Evolutionary conservation across 2,329 filamentous ascomycete genomes (phyloP).

Genomic region (Stachybotrys echinatus): DNA sequence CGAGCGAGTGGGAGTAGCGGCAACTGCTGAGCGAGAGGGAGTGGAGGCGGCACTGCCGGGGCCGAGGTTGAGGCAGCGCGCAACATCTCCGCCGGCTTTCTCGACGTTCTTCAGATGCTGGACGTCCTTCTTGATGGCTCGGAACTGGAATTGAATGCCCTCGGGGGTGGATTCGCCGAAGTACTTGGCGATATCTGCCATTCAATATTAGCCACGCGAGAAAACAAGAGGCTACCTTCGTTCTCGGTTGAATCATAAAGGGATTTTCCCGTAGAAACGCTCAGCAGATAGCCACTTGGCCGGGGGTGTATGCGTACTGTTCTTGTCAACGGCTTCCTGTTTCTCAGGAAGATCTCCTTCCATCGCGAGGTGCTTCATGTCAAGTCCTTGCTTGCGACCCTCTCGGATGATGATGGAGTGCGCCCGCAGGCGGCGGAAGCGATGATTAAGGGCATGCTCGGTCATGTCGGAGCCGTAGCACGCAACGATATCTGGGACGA

Average conservation of each 20-base stretch:
- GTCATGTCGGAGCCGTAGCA: slow-evolving; percentile 47
- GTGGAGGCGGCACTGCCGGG: slow-evolving; percentile 19
- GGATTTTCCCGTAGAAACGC: background rate
- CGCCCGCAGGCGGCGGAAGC: slow-evolving; percentile 41
- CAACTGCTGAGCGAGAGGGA: slow-evolving; percentile 17
- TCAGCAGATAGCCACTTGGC: slow-evolving; percentile 1
- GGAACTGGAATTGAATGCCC: slow-evolving; percentile 58
- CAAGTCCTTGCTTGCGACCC: slow-evolving; percentile 27
- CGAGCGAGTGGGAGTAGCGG: slow-evolving; percentile 9
- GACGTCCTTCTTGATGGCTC: slow-evolving; percentile 48
- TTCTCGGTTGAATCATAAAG: background rate
- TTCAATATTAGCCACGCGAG: slow-evolving; percentile 5
- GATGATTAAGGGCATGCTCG: slow-evolving; percentile 42
- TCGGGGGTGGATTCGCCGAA: slow-evolving; percentile 54
- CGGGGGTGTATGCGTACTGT: slow-evolving; percentile 27
- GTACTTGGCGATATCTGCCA: slow-evolving; percentile 51
- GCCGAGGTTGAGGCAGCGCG: slow-evolving; percentile 27
- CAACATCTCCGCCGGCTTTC: slow-evolving; percentile 39
- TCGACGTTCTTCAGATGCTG: slow-evolving; percentile 39
- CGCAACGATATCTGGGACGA: slow-evolving; percentile 37
- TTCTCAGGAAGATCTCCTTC: slow-evolving; percentile 30
- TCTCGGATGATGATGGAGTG: slow-evolving; percentile 32
- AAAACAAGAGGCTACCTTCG: background rate
- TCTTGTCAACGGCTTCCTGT: slow-evolving; percentile 31
- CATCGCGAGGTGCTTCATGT: slow-evolving; percentile 36